Evolutionary conservation across 257 asterid genomes (phyloP).

Genomic region (Catharanthus roseus): DNA sequence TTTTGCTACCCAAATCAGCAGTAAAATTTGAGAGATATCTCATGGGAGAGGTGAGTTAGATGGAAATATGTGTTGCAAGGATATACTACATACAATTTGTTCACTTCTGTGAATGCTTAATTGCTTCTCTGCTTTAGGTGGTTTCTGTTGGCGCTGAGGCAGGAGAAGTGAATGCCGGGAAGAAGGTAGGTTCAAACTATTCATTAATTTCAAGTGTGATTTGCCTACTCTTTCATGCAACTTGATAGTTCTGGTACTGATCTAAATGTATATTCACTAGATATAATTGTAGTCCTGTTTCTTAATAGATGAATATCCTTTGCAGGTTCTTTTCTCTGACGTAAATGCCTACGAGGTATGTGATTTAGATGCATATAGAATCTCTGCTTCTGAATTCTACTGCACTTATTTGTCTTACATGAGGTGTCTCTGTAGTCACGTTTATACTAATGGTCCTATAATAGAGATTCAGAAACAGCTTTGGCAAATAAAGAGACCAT

Average conservation of each 20-base stretch:
- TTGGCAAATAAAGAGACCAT: not conserved
- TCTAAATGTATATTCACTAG: too few relatives aligned
- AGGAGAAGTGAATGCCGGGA: slow-evolving; percentile 55
- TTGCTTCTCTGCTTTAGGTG: slow-evolving; percentile 35
- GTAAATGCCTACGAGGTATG: slow-evolving; percentile 79
- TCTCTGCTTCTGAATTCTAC: not conserved
- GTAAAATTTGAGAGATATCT: slow-evolving; percentile 86
- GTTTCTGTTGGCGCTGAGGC: slow-evolving; percentile 73
- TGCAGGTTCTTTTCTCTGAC: slow-evolving; percentile 91
- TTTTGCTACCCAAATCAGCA: slow-evolving; percentile 83
- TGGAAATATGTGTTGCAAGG: not conserved
- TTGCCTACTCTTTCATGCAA: not conserved
- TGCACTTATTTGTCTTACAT: not conserved
- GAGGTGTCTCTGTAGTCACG: not conserved
- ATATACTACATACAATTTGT: not conserved
- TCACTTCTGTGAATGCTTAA: not conserved
- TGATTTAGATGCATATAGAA: not conserved
- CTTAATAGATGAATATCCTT: slow-evolving; percentile 6
- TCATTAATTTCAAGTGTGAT: not conserved
- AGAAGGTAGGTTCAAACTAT: slow-evolving; percentile 45
- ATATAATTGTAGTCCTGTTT: not conserved
- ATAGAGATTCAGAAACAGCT: not conserved
- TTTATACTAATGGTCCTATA: not conserved
- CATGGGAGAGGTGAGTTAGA: slow-evolving; percentile 72
- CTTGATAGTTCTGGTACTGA: not conserved